Evolutionary conservation across 495 filamentous ascomycete genomes (phyloP).

Genomic region (Penicillium cosmopolitanum): DNA sequence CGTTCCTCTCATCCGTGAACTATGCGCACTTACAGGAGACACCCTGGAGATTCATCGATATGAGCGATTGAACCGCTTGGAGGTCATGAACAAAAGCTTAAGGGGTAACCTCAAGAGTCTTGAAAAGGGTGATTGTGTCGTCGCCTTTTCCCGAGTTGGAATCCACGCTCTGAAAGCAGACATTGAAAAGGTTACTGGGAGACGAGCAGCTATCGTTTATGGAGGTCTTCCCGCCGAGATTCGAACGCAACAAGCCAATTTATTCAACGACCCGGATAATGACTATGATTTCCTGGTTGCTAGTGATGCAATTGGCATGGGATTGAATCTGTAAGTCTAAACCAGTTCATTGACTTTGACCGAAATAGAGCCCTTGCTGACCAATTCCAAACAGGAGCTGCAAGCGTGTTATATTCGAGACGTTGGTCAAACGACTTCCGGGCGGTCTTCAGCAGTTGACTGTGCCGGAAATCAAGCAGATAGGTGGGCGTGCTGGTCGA

Average conservation of each 20-base stretch:
- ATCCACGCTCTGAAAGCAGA: slow-evolving; percentile 79
- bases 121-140: slow-evolving; percentile 86
- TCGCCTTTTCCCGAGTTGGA: slow-evolving; percentile 77
- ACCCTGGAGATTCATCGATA: slow-evolving; percentile 80
- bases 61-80: slow-evolving; percentile 76
- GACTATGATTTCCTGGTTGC: slow-evolving; percentile 94
- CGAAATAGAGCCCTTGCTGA: neutral
- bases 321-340: slow-evolving; percentile 74
- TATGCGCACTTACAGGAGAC: slow-evolving; percentile 84
- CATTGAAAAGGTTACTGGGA: slow-evolving; percentile 76
- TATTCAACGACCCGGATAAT: slow-evolving; percentile 94
- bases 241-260: slow-evolving; percentile 81
- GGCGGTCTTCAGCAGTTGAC: slow-evolving; percentile 51
- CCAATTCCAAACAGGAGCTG: slow-evolving; percentile 62
- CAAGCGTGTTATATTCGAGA: slow-evolving; percentile 88
- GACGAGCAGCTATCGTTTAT: slow-evolving; percentile 89
- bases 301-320: slow-evolving; percentile 98
- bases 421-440: slow-evolving; percentile 68
- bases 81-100: slow-evolving; percentile 65
- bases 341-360: neutral
- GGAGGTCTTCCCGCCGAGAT: slow-evolving; percentile 91
- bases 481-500: slow-evolving; percentile 89
- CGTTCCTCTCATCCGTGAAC: slow-evolving; percentile 75
- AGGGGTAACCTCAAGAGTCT: slow-evolving; percentile 65
- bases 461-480: slow-evolving; percentile 89